Conservation (phyloP, 1,139 yeast species). For the Neolecta irregularis region DNA sequence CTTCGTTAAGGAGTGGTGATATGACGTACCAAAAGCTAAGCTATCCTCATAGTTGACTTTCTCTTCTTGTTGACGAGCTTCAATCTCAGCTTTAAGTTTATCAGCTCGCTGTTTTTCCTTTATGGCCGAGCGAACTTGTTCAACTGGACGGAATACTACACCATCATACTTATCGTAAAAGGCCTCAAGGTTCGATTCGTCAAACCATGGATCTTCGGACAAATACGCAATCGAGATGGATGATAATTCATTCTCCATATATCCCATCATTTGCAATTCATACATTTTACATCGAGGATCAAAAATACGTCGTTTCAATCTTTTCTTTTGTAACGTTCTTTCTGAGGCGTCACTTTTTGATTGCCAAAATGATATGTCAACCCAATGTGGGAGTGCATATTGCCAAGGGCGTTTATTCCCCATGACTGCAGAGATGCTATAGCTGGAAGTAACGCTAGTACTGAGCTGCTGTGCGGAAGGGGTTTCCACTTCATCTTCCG, state of each 20-base stretch:
- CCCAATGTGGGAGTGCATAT: conserved; percentile 64
- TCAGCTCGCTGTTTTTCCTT: too few relatives aligned
- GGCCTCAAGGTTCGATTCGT: conserved; percentile 7
- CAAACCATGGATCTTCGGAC: conserved; percentile 13
- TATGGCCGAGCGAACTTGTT: conserved; percentile 28
- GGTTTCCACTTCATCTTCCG: conserved; percentile 1
- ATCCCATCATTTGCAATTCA: conserved; percentile 95
- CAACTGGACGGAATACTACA: conserved; percentile 6
- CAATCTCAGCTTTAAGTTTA: too few relatives aligned
- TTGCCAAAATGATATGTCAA: conserved; percentile 79
- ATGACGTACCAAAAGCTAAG: too few relatives aligned
- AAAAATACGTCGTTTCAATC: conserved; percentile 34
- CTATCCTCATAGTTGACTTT: too few relatives aligned
- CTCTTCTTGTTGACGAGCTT: too few relatives aligned
- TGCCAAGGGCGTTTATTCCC: conserved; percentile 38
- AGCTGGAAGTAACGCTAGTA: too few relatives aligned
- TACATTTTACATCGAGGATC: conserved; percentile 84
- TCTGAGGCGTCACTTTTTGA: too few relatives aligned
- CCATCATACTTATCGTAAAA: conserved; percentile 9
- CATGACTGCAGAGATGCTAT: conserved; percentile 1
- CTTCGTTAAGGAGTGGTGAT: too few relatives aligned
- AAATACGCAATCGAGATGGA: conserved; percentile 48
- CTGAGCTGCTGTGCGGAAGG: not conserved
- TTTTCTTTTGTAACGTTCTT: conserved; percentile 21
- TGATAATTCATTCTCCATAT: conserved; percentile 75